Evolutionary conservation across 202 grass and related monocot species (phyloP).

Genomic region (Saccharum hybrid): DNA sequence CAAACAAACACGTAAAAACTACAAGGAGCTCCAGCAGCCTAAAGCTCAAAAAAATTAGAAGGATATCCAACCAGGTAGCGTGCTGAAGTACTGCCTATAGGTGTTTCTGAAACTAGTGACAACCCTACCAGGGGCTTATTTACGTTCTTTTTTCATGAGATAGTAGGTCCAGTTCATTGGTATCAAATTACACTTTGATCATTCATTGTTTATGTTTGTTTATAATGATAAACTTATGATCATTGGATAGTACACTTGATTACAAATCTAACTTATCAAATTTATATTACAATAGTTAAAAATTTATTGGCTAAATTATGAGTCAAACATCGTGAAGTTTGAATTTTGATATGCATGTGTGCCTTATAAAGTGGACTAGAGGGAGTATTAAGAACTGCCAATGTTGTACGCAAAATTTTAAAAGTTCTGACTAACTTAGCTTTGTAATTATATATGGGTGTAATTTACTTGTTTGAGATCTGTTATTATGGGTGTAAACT

Average conservation of each 20-base stretch:
- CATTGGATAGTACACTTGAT: too few species aligned
- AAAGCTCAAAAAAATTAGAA: conserved; percentile 26
- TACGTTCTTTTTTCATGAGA: neutral
- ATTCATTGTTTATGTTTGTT: too few species aligned
- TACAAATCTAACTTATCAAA: too few species aligned
- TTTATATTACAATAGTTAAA: too few species aligned
- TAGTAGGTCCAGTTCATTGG: too few species aligned
- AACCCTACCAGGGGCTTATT: conserved; percentile 1
- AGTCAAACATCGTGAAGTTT: too few species aligned
- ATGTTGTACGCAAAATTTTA: neutral
- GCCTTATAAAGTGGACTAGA: too few species aligned
- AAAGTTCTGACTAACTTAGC: neutral
- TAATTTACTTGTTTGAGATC: neutral
- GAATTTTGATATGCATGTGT: too few species aligned
- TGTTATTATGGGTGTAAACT: neutral
- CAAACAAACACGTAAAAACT: conserved; percentile 53
- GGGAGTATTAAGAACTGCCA: too few species aligned
- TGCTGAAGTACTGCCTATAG: conserved; percentile 20
- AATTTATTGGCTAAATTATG: too few species aligned
- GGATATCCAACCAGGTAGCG: conserved; percentile 42
- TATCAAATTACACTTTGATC: too few species aligned
- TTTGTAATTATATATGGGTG: neutral
- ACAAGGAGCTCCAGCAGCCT: neutral
- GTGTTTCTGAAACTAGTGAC: conserved; percentile 17
- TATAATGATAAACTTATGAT: too few species aligned